Conservation (phyloP, 2,329 filamentous ascomycete genomes). For the Verticillium dahliae region DNA sequence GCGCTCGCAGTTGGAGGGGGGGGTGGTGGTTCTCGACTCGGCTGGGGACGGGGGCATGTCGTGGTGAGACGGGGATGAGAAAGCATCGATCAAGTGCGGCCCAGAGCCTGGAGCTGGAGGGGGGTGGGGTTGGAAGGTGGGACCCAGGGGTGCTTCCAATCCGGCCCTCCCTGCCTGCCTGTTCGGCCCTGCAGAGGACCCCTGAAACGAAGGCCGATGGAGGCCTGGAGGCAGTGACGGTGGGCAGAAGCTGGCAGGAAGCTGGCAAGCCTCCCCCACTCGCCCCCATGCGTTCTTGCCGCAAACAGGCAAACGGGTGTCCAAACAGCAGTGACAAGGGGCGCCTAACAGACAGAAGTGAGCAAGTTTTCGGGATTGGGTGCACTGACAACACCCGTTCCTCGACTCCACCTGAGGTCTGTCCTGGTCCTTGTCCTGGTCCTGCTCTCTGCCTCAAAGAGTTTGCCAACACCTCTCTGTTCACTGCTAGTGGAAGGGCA, state of each 20-base stretch:
- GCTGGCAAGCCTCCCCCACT: neutral
- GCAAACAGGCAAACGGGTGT: neutral
- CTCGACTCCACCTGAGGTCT: neutral
- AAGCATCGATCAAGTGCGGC: neutral
- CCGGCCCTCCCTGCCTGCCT: neutral
- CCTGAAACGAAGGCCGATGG: neutral
- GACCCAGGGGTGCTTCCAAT: neutral
- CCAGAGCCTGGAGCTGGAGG: neutral
- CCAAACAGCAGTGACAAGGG: neutral
- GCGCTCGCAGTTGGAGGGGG: neutral
- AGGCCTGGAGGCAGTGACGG: no score
- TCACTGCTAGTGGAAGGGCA: neutral
- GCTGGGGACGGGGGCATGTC: neutral
- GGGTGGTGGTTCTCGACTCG: neutral
- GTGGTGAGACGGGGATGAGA: neutral
- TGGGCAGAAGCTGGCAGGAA: neutral
- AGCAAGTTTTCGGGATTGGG: constrained; percentile 4
- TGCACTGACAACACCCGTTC: constrained; percentile 1
- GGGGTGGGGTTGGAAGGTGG: neutral
- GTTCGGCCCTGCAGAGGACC: neutral
- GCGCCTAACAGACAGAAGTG: neutral
- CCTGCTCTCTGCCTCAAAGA: no score
- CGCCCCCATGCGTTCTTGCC: neutral
- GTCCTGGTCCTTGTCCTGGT: no score
- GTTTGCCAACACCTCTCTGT: neutral